phyloP scores from a whole-genome alignment of 2,329 filamentous ascomycete species.

The Gnomoniopsis sp. region DNA sequence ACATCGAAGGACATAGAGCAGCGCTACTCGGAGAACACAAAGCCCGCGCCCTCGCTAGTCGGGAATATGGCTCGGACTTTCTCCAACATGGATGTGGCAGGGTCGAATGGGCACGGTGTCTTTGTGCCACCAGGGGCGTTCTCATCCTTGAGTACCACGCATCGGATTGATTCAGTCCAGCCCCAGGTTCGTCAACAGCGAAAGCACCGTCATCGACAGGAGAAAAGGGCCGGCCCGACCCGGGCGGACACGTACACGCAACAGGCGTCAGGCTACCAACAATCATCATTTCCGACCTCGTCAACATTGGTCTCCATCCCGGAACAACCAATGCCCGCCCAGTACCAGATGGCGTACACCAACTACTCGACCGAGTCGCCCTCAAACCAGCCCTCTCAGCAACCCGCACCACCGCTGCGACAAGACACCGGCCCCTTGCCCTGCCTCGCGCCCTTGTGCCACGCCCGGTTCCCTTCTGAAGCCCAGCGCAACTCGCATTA shows the following conservation, averaged over 20 bases:
- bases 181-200: background rate
- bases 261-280: background rate
- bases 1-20: background rate
- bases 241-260: background rate
- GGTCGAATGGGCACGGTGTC: background rate
- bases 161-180: background rate
- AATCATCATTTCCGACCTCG: background rate
- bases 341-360: background rate
- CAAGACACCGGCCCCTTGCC: background rate
- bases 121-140: background rate
- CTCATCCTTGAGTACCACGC: background rate
- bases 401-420: background rate
- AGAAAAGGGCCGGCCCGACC: background rate
- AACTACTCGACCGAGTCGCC: background rate
- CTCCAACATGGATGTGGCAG: slow-evolving; percentile 2
- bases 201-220: background rate
- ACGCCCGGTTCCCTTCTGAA: slow-evolving; percentile 8
- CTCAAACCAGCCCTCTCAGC: background rate
- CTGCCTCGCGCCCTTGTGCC: slow-evolving; percentile 12
- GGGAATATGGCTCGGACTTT: slow-evolving; percentile 9
- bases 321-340: background rate
- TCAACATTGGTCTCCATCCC: background rate
- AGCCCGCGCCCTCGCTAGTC: background rate
- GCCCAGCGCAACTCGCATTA: slow-evolving; percentile 19
- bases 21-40: background rate